Base-by-base conservation (phyloP, 768 basidiomycete species). In the Termitomyces sp. region DNA sequence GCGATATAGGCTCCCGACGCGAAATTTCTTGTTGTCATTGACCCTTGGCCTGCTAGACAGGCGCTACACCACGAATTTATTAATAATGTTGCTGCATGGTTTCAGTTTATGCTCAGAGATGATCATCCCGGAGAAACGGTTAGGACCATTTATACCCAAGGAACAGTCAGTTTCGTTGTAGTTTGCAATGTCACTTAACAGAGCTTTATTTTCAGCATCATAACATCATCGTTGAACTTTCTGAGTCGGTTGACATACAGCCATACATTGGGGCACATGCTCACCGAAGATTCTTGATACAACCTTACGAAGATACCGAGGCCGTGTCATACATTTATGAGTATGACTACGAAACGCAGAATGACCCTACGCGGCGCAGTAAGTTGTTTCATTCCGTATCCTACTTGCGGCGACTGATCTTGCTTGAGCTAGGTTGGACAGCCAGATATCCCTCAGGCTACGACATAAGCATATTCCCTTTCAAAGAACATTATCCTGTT, bases 21-120 rank as follows among this genome's bases (percentile, higher is more conserved):
- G 6, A 67, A 67, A 39, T 65, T 59, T 45, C 47, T 71, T 11
- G 70, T 75, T 0, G 67, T 75, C 2, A 63, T 69, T 0, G 65
- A 71, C 22, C 70, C 72, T 27, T 73, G 73, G 73, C 57, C 57
- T 51, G 20, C 30, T n/a, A 68, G 68, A 3, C 55, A 52, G 18
- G 53, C 66, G 33, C 48, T 55, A 12, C 59, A 64, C 9, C 56
- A 58, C 8, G 59, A 55, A 11, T 69, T 70, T 44, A 60, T 71
- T 33, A 68, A 71, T 41, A 68, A 71, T 45, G 66, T 74, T 12
- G 68, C 68, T 13, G 67, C 63, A 30, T 76, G 75, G 75, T 71
- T 76, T 24, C 68, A 71, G 36, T 50, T 68, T n/a, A 75, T 76
- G 75, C 58, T 76, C 2, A 58, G 54, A 34, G 69, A 69, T 1